Evolutionary conservation across 148 eudicot genomes (phyloP).

Genomic region (Hydrangea macrophylla): DNA sequence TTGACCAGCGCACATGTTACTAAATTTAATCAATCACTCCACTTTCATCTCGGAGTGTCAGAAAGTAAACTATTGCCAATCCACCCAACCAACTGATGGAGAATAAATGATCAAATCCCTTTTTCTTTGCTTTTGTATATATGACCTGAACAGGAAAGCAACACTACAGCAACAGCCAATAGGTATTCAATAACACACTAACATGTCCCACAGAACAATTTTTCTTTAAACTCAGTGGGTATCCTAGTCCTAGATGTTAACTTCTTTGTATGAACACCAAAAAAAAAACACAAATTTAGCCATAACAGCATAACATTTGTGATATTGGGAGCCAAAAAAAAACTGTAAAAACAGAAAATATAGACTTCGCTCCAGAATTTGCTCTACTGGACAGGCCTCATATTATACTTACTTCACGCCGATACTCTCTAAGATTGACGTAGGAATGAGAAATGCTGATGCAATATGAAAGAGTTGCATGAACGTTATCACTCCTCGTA

Average conservation of each 20-base stretch:
- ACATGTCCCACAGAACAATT: not conserved
- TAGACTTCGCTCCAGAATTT: not conserved
- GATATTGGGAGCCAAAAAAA: not conserved
- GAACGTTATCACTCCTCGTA: constrained; percentile 71
- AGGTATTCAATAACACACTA: not conserved
- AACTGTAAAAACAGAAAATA: not conserved
- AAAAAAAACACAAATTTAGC: too few relatives aligned
- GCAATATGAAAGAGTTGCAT: constrained; percentile 74
- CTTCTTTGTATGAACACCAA: not conserved
- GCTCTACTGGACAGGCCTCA: not conserved
- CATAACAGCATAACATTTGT: not conserved
- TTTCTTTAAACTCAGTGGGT: not conserved
- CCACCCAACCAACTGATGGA: not conserved
- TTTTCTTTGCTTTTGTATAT: not conserved
- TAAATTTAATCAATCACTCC: not conserved
- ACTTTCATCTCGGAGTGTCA: not conserved
- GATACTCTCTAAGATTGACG: constrained; percentile 78
- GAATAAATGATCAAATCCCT: not conserved
- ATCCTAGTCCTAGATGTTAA: not conserved
- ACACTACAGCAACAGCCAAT: not conserved
- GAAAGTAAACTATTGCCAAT: not conserved
- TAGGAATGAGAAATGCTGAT: constrained; percentile 69
- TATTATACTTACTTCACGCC: constrained; percentile 63
- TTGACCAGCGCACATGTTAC: not conserved
- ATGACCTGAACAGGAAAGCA: not conserved